Conservation (phyloP, 83 land plant species). For the Larix sibirica region DNA sequence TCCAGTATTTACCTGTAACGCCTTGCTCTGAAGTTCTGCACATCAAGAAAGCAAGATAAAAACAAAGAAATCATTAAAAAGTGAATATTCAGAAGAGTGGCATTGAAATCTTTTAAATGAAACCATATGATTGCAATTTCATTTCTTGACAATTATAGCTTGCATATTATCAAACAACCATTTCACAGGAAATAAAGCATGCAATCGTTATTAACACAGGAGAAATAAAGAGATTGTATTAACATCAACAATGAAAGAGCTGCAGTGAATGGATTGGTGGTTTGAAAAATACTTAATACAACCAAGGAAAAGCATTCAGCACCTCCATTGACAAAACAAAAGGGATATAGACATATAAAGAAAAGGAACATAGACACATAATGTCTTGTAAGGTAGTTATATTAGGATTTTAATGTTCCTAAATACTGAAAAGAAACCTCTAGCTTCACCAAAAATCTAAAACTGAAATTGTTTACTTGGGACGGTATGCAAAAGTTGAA, state of each 20-base stretch:
- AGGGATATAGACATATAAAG: background rate
- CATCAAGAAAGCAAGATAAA: background rate
- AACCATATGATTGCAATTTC: background rate
- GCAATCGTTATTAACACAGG: background rate
- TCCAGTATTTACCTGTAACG: constrained; percentile 37
- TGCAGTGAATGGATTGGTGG: background rate
- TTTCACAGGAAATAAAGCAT: background rate
- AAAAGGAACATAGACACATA: background rate
- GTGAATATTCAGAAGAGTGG: background rate
- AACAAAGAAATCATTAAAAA: background rate
- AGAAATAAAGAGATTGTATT: background rate
- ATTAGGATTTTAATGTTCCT: background rate
- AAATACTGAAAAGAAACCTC: background rate
- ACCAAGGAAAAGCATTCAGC: background rate
- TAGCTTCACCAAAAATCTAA: background rate
- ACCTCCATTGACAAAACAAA: background rate
- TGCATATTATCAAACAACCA: background rate
- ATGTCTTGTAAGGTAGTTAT: background rate
- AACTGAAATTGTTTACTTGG: background rate
- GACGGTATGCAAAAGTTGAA: background rate
- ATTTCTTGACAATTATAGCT: constrained; percentile 1
- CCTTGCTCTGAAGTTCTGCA: constrained; percentile 66
- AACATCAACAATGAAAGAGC: background rate
- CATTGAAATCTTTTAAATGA: background rate
- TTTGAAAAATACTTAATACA: background rate